Evolutionary conservation across 1,284 basidiomycete species (phyloP), one percentile per base, ranked within the genome.

Genomic region (Malassezia pachydermatis): DNA sequence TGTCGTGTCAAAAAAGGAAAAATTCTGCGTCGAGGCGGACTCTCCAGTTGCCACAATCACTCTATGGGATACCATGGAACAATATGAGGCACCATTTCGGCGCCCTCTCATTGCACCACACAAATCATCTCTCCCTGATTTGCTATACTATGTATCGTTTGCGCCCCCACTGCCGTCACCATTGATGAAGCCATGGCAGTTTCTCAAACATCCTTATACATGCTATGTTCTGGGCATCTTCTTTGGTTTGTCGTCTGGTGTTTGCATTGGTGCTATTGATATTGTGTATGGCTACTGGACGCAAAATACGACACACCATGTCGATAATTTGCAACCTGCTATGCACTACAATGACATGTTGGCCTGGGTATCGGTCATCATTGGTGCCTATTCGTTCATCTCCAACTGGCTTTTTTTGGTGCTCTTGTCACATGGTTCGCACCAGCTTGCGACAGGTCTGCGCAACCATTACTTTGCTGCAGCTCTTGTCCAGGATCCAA

Each of bases 401-500:
- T 55, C 64, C 22, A 63, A 62, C 14, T 67, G 63, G 53, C 34
- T 59, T 10, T 74, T 75, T 52, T 38, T 69, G 5, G 45, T 55
- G 1, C 53, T 55, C 44, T 62, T 75, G 60, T 60, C 66, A 10
- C 48, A 61, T n/a, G 74, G 73, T 14, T 64, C 69, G 1, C 49
- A 65, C 11, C 54, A 68, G 17, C 60, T 75, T 23, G 67, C 70
- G 3, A 57, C 66, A 25, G 46, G 65, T 11, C 58, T 76, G 6
- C 61, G 74, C 10, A 58, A 69, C 20, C 56, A 68, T 13, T 76
- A 76, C 54, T 62, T 76, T 37, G 60, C 72, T 13, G 66, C 74
- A 3, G 59, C 73, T 16, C 54, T 76, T 28, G 61, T 67, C 3
- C 74, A 76, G 48, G 74, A 75, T 48, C 70, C 72, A 13, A 65